Percentiles rank a stretch among this genome's conserved stretches.
Evolutionary conservation across 495 filamentous ascomycete species (phyloP).

Genomic region (Hypoxylon cercidicola): DNA sequence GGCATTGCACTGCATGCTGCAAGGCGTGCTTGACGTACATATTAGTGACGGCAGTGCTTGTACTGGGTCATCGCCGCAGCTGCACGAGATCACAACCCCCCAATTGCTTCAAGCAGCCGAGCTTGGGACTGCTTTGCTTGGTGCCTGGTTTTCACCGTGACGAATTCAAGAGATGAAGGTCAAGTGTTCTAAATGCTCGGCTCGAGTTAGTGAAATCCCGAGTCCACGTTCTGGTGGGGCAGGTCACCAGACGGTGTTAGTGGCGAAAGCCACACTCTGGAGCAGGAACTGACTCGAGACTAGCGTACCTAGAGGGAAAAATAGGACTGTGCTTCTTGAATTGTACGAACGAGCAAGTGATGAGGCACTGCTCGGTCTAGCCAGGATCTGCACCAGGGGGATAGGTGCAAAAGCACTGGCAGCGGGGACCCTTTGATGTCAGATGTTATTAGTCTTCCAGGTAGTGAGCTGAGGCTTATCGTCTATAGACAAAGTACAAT

Average conservation of each 20-base stretch:
- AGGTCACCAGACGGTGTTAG: constrained; percentile 52
- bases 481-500: constrained; percentile 16
- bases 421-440: constrained; percentile 37
- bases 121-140: constrained; percentile 31
- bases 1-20: constrained; percentile 51
- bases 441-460: constrained; percentile 25
- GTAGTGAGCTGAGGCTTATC: constrained; percentile 4
- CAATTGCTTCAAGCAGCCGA: constrained; percentile 39
- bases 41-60: constrained; percentile 43
- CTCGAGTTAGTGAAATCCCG: constrained; percentile 44
- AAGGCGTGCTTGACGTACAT: constrained; percentile 50
- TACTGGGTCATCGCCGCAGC: constrained; percentile 45
- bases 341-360: constrained; percentile 18
- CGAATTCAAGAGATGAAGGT: constrained; percentile 27
- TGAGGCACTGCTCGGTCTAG: constrained; percentile 37
- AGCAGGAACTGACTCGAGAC: constrained; percentile 42
- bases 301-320: constrained; percentile 38
- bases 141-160: constrained; percentile 13
- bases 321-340: constrained; percentile 23
- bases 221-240: constrained; percentile 48
- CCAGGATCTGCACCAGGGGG: constrained; percentile 42
- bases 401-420: constrained; percentile 24
- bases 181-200: constrained; percentile 40
- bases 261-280: constrained; percentile 48
- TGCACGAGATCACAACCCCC: constrained; percentile 41